These are phyloP conservation scores for Luzula sylvatica DNA, from an alignment of 176 grass and related monocot species.

Conservation along the genomic window DNA sequence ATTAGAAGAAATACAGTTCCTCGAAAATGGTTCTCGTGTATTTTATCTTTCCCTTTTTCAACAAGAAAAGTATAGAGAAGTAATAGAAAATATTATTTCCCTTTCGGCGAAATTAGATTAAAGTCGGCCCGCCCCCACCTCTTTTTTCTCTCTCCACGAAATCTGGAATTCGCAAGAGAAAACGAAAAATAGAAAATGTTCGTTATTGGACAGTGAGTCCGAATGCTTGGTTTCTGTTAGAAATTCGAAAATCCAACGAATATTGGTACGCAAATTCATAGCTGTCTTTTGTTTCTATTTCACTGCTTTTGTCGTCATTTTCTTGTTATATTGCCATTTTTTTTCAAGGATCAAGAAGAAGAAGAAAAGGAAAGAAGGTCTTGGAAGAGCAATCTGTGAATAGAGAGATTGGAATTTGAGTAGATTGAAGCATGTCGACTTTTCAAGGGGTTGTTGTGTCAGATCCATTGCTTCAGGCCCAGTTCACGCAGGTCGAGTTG, in stretches of 20 bases:
- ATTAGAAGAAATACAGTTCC: neutral
- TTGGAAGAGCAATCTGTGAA: slow-evolving; percentile 16
- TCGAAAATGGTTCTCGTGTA: neutral
- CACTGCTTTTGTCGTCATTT: neutral
- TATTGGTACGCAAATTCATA: neutral
- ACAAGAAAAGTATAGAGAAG: neutral
- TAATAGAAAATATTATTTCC: neutral
- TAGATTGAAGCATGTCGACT: slow-evolving; percentile 45
- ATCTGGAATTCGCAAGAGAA: slow-evolving; percentile 26
- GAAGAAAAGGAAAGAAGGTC: neutral
- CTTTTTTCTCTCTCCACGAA: slow-evolving; percentile 42
- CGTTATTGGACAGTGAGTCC: slow-evolving; percentile 7
- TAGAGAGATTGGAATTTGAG: neutral
- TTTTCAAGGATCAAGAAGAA: neutral
- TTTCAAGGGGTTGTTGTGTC: slow-evolving; percentile 85
- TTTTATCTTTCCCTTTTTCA: slow-evolving; percentile 11
- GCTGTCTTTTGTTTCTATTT: slow-evolving; percentile 9
- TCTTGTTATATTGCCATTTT: neutral
- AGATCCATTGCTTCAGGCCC: slow-evolving; percentile 89
- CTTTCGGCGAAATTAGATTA: slow-evolving; percentile 25
- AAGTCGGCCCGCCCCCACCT: slow-evolving; percentile 11
- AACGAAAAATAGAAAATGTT: neutral
- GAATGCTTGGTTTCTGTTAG: slow-evolving; percentile 8
- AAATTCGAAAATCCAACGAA: neutral
- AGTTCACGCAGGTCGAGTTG: slow-evolving; percentile 99